Evolutionary conservation across 1,139 yeast genomes (phyloP), one percentile per base, ranked within the genome.

Genomic region (Wickerhamiella pararugosa): DNA sequence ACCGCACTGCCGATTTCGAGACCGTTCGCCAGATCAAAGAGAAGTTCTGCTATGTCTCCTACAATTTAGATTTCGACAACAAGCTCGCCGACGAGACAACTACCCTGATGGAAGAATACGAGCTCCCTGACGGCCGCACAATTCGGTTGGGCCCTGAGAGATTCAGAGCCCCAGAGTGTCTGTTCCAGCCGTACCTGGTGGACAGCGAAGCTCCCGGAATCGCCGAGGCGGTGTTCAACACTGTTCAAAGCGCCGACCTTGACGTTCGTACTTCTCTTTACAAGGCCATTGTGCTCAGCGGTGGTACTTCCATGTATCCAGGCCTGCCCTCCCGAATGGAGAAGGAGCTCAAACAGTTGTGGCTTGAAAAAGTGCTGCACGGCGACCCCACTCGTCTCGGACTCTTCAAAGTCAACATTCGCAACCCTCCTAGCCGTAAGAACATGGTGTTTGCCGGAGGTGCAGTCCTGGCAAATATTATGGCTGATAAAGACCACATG

Each of bases 391-490:
- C 86, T 15, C 74, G 97, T 59, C 70, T 90, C 52, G 82, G 77
- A 51, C 87, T 87, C 62, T 90, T 90, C 64, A 90, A 90, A 64
- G 95, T 92, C 37, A 78, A 93, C 64, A 90, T 90, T 56, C 98
- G 90, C 62, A 98, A 90, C 60, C 98, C 98, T 38, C 99, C 99
- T 53, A 78, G 97, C 69, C 83, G 99, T 70, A 80, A 90, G 62
- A 96, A 92, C 63, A 90, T 90, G 96, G 99, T 90, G 36, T 90
- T 90, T 64, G 79, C 90, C 52, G 99, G 99, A 53, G 99, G 99
- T 57, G 98, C 98, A 5, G 98, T 90, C 15, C 71, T 90, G 58
- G 98, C 99, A 32, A 86, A 82, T 57, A 90, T 90, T 54, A 90
- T 92, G 97, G 94, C 94, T 38, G 95, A 90, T 61, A 90, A 87